Evolutionary conservation across 75 land plant genomes (phyloP), one percentile per base, ranked within the genome.

Genomic region (Gnetum montanum): DNA sequence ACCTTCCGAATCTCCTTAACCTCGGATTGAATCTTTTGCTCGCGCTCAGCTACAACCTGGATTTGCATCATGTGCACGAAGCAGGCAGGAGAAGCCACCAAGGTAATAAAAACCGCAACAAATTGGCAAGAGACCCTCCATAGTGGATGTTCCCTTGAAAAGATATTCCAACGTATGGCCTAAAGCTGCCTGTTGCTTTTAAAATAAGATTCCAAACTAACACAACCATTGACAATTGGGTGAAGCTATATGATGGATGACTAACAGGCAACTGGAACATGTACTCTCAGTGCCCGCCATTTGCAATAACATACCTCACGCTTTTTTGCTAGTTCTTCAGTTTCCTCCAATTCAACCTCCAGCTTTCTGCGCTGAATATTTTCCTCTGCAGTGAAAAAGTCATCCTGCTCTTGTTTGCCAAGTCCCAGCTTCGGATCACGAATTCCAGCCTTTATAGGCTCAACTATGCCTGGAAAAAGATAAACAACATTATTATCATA

Each of bases 21-120:
- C 61, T 95, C 97, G 46, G 72, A 73, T 63, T 95, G 88, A 54
- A 90, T 95, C 77, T 84, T 90, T 70, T 75, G 85, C 88, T 95
- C 99, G 51, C 99, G 96, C 67, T 95, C 99, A 56, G 99, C 99
- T 70, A 83, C 68, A 46, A 95, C 99, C 99, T 95, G 96, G 75
- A 76, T 78, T 75, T 81, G 70, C 76, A 84, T 67, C 71, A 81
- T 69, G 77, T 68, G 84, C 83, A 82, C 76, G 81, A 85, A 74
- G 77, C 84, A 71, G 84, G 96, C 86, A 86, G 81, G 79, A 78
- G 77, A 85, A 82, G 84, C 96, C 90, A 86, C 85, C 88, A 84
- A 67, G 76, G 66, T 73, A 76, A 73, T 68, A 75, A 75, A 74
- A 65, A 62, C 63, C 72, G 78, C 82, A 91, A 75, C 75, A 94